These are phyloP conservation scores for Boletus barrowsii DNA, from an alignment of 768 basidiomycete genomes.

Conservation along the genomic window DNA sequence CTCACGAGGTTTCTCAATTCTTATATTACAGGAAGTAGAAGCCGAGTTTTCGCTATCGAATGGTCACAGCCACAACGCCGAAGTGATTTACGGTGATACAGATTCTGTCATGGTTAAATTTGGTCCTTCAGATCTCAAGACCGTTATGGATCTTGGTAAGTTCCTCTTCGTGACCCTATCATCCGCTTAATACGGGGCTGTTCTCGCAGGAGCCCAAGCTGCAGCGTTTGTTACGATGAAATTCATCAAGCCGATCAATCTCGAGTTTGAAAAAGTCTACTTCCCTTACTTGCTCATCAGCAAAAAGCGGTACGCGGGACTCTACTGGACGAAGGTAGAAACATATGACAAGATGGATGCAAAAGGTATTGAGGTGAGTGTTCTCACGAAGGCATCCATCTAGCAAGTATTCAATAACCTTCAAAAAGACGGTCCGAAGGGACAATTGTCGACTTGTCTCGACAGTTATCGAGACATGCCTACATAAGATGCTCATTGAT, in stretches of 20 bases:
- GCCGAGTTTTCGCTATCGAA: conserved; percentile 81
- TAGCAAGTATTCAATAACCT: background rate
- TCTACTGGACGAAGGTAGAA: conserved; percentile 95
- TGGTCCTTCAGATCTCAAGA: conserved; percentile 80
- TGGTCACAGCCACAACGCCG: conserved; percentile 81
- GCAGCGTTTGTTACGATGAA: conserved; percentile 87
- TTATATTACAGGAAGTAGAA: conserved; percentile 68
- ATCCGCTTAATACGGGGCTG: background rate
- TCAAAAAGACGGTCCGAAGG: conserved; percentile 83
- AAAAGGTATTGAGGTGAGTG: conserved; percentile 92
- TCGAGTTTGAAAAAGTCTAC: conserved; percentile 99
- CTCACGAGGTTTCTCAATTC: background rate
- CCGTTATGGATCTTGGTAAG: conserved; percentile 88
- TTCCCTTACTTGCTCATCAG: conserved; percentile 97
- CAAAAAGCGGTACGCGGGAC: conserved; percentile 97
- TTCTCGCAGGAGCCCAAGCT: conserved; percentile 74
- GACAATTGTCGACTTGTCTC: conserved; percentile 99
- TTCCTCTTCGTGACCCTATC: background rate
- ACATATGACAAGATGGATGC: conserved; percentile 99
- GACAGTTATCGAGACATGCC: conserved; percentile 95
- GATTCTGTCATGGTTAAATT: conserved; percentile 99
- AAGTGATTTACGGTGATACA: conserved; percentile 97
- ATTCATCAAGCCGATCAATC: conserved; percentile 94
- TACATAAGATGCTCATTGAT: conserved; percentile 97
- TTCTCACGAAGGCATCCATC: background rate